Conservation (phyloP, 768 basidiomycete species). For the Mycena rosella region DNA sequence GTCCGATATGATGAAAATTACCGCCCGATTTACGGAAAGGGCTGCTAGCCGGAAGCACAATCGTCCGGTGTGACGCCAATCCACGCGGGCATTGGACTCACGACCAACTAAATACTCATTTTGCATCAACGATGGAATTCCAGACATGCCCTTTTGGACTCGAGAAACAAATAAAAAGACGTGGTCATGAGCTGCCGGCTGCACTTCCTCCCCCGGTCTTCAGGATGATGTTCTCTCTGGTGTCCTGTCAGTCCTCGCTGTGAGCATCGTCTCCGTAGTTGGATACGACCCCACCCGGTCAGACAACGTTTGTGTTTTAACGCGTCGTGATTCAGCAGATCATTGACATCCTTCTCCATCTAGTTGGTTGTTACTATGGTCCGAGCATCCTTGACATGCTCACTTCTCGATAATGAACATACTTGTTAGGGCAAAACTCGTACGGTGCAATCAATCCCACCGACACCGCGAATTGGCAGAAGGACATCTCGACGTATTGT, state of each 20-base stretch:
- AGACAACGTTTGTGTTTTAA: conserved; percentile 28
- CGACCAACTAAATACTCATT: neutral
- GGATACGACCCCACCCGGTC: conserved; percentile 32
- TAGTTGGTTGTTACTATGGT: conserved; percentile 39
- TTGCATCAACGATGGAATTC: neutral
- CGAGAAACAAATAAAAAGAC: conserved; percentile 28
- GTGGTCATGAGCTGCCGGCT: neutral
- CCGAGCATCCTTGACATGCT: neutral
- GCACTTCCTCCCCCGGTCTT: conserved; percentile 17
- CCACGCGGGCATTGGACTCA: conserved; percentile 25
- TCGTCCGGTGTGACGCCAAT: conserved; percentile 19
- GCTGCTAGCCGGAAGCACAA: conserved; percentile 10
- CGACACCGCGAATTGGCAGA: conserved; percentile 61
- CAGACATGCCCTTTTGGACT: conserved; percentile 24
- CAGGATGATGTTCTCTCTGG: conserved; percentile 28
- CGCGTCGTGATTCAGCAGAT: neutral
- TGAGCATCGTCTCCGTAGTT: conserved; percentile 24
- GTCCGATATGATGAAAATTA: neutral
- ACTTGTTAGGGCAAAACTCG: conserved; percentile 65
- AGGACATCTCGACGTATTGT: conserved; percentile 64
- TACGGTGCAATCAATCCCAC: conserved; percentile 64
- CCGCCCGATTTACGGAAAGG: conserved; percentile 11
- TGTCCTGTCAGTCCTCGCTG: conserved; percentile 26
- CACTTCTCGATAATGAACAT: conserved; percentile 1
- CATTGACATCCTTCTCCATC: conserved; percentile 14